phyloP scores from a whole-genome alignment of 2,329 filamentous ascomycete species.

The Ceratocystis variospora region DNA sequence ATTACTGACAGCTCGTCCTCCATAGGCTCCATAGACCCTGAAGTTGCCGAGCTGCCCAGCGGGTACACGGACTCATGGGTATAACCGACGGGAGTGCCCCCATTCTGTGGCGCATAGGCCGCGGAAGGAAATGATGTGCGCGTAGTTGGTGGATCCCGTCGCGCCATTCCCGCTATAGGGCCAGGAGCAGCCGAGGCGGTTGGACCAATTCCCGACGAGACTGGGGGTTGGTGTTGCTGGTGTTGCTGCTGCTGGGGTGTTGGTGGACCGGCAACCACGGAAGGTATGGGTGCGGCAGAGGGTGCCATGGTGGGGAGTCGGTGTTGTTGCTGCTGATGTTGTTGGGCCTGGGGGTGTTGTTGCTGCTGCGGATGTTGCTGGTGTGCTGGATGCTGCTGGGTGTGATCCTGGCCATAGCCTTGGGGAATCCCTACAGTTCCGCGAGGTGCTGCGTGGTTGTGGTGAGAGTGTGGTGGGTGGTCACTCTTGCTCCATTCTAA shows the following conservation, averaged over 20 bases:
- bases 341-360: conserved; percentile 8
- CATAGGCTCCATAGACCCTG: conserved; percentile 13
- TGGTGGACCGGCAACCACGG: conserved; percentile 9
- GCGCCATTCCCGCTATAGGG: background rate
- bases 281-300: conserved; percentile 8
- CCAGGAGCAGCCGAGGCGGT: background rate
- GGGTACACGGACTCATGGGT: conserved; percentile 7
- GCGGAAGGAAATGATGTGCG: background rate
- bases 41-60: conserved; percentile 1
- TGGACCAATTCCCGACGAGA: conserved; percentile 5
- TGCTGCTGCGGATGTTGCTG: conserved; percentile 16
- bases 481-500: conserved; percentile 16
- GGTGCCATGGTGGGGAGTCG: conserved; percentile 10
- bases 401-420: conserved; percentile 7
- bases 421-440: background rate
- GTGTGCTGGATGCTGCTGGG: conserved; percentile 5
- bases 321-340: conserved; percentile 11
- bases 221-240: conserved; percentile 5
- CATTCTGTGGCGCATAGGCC: conserved; percentile 7
- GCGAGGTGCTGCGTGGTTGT: conserved; percentile 2
- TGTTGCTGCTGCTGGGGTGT: conserved; percentile 1
- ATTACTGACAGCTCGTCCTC: conserved; percentile 14
- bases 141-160: conserved; percentile 1
- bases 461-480: conserved; percentile 12
- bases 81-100: background rate